These are phyloP conservation scores for Ambrosia trifida DNA, from an alignment of 129 eudicot species.

Conservation along the genomic window DNA sequence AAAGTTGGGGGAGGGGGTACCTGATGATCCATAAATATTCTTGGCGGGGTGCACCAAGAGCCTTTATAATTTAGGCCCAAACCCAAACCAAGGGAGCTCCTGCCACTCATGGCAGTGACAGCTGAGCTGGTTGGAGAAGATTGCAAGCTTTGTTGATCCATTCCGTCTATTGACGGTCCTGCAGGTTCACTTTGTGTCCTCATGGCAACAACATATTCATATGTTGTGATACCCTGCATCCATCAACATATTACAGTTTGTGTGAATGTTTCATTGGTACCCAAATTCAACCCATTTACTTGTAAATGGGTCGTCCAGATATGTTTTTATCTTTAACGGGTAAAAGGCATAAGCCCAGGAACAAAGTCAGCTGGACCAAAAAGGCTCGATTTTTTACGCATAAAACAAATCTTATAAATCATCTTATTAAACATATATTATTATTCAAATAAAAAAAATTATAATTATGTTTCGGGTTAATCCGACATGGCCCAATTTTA, in stretches of 20 bases:
- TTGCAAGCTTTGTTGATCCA: conserved; percentile 71
- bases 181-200: conserved; percentile 84
- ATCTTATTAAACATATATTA: too few species aligned
- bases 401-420: too few species aligned
- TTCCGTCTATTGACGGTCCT: conserved; percentile 80
- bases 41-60: conserved; percentile 97
- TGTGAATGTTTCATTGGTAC: neutral
- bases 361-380: neutral
- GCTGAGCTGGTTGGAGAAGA: conserved; percentile 93
- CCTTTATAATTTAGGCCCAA: conserved; percentile 78
- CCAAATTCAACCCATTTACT: neutral
- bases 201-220: conserved; percentile 94
- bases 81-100: conserved; percentile 75
- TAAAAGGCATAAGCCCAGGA: neutral
- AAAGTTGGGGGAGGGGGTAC: conserved; percentile 44
- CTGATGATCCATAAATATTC: conserved; percentile 95
- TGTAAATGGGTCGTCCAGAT: neutral
- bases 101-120: conserved; percentile 76
- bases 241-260: neutral
- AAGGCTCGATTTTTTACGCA: neutral
- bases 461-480: too few species aligned
- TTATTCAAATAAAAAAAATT: too few species aligned
- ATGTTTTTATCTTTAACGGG: neutral
- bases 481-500: too few species aligned
- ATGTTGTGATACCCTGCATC: conserved; percentile 89